phyloP scores from a whole-genome alignment of 495 filamentous ascomycete species.

The Talaromyces trachyspermus region DNA sequence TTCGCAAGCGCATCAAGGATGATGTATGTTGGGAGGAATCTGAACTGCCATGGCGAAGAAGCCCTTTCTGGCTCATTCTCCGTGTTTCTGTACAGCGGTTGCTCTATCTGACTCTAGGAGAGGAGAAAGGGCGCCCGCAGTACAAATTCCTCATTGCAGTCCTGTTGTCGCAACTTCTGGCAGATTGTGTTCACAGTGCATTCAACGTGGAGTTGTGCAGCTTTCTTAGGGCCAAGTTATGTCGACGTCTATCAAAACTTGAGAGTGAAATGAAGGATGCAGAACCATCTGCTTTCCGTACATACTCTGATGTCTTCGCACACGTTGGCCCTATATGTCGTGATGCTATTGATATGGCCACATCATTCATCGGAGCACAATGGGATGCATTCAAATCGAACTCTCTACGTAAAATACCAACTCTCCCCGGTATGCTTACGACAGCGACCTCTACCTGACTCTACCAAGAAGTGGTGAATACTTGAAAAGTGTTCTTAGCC shows the following conservation, averaged over 20 bases:
- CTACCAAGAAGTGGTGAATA: constrained; percentile 40
- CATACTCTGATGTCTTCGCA: constrained; percentile 15
- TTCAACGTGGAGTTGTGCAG: constrained; percentile 22
- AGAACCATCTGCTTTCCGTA: neutral
- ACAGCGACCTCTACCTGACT: constrained; percentile 21
- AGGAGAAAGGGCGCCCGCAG: constrained; percentile 34
- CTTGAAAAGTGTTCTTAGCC: constrained; percentile 1
- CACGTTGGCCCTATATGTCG: constrained; percentile 16
- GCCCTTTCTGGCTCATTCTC: constrained; percentile 51
- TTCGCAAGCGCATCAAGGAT: constrained; percentile 53
- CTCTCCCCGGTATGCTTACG: constrained; percentile 29
- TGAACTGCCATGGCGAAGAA: constrained; percentile 48
- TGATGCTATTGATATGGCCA: constrained; percentile 19
- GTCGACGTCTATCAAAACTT: constrained; percentile 54
- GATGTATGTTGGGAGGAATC: constrained; percentile 43
- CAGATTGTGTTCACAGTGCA: constrained; percentile 17
- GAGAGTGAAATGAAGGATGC: constrained; percentile 28
- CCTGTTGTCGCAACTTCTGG: constrained; percentile 35
- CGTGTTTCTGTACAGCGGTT: constrained; percentile 46
- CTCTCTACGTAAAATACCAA: constrained; percentile 22
- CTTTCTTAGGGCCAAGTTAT: constrained; percentile 47
- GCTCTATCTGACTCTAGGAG: constrained; percentile 36
- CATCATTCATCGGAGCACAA: constrained; percentile 14
- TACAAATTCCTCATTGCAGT: constrained; percentile 53
- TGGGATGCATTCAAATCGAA: constrained; percentile 28